phyloP scores from a whole-genome alignment of 371 early-diverging fungal species.

The Antonospora locustae region DNA sequence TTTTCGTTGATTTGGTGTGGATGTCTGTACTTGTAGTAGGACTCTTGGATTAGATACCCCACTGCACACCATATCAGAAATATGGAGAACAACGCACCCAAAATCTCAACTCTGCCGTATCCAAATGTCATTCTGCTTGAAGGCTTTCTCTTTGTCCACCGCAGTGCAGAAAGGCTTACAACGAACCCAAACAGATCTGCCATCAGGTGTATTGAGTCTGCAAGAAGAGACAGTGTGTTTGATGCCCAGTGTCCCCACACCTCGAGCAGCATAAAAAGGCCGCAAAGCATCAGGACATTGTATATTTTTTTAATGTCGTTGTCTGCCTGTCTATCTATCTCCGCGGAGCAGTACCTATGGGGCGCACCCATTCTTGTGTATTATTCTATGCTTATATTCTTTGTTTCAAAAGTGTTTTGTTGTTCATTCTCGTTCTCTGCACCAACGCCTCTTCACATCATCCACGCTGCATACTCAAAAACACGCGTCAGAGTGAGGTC shows the following conservation, averaged over 20 bases:
- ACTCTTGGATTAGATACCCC: constrained; percentile 61
- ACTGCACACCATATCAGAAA: constrained; percentile 68
- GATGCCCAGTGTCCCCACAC: constrained; percentile 47
- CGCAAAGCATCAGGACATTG: constrained; percentile 25
- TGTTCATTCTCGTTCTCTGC: too few species aligned
- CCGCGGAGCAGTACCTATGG: too few species aligned
- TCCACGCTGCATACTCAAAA: too few species aligned
- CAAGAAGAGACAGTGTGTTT: constrained; percentile 40
- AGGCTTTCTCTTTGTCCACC: constrained; percentile 28
- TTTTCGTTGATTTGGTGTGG: constrained; percentile 63
- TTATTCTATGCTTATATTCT: not conserved
- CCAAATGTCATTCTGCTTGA: constrained; percentile 58
- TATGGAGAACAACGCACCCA: constrained; percentile 66
- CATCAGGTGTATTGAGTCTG: constrained; percentile 44
- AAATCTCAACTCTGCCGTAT: constrained; percentile 67
- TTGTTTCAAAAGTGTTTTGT: too few species aligned
- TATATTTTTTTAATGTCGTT: constrained; percentile 29
- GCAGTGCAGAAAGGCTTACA: constrained; percentile 38
- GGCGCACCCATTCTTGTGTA: too few species aligned
- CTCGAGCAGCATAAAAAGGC: constrained; percentile 45
- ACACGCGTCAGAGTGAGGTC: too few species aligned
- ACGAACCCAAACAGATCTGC: constrained; percentile 46
- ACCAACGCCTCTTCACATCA: too few species aligned
- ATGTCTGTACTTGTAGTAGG: constrained; percentile 60
- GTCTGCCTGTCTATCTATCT: not conserved